A percentile compares a stretch with the other conserved stretches of the same genome.
Evolutionary conservation across 1,139 yeast species (phyloP).

Genomic region (Kazachstania sp.): DNA sequence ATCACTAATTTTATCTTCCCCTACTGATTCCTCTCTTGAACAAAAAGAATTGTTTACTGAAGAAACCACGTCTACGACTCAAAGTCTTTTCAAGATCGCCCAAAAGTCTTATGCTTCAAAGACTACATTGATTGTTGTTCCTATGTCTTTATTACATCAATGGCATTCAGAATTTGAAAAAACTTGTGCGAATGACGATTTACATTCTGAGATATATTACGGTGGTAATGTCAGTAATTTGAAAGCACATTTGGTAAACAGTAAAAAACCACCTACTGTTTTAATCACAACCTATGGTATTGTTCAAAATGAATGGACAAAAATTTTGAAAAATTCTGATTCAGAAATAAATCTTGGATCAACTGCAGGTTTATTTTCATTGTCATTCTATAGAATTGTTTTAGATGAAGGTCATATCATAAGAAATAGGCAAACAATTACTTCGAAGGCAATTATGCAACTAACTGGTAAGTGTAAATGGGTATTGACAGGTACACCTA

Average conservation of each 20-base stretch:
- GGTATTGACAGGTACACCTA: slow-evolving; percentile 93
- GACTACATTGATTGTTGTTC: slow-evolving; percentile 77
- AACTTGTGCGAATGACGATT: slow-evolving; percentile 42
- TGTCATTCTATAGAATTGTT: slow-evolving; percentile 69
- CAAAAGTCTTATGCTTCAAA: slow-evolving; percentile 46
- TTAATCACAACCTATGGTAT: slow-evolving; percentile 86
- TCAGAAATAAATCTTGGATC: slow-evolving; percentile 7
- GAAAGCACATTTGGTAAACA: slow-evolving; percentile 20
- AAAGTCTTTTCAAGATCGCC: neutral
- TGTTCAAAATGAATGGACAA: slow-evolving; percentile 60
- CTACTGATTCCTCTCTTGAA: slow-evolving; percentile 36
- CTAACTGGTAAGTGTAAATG: slow-evolving; percentile 62
- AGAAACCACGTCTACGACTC: neutral
- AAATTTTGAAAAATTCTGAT: slow-evolving; percentile 8
- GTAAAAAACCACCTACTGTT: slow-evolving; percentile 53
- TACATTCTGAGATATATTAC: slow-evolving; percentile 55
- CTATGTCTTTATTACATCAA: slow-evolving; percentile 83
- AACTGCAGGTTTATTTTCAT: slow-evolving; percentile 54
- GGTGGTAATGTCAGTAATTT: slow-evolving; percentile 56
- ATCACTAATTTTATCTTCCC: slow-evolving; percentile 60
- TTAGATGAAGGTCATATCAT: slow-evolving; percentile 92
- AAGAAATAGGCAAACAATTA: slow-evolving; percentile 69
- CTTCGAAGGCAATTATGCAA: slow-evolving; percentile 71
- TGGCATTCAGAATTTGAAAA: slow-evolving; percentile 79
- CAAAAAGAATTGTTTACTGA: slow-evolving; percentile 8